Evolutionary conservation across 495 filamentous ascomycete genomes (phyloP).

Genomic region (Tuber brumale): DNA sequence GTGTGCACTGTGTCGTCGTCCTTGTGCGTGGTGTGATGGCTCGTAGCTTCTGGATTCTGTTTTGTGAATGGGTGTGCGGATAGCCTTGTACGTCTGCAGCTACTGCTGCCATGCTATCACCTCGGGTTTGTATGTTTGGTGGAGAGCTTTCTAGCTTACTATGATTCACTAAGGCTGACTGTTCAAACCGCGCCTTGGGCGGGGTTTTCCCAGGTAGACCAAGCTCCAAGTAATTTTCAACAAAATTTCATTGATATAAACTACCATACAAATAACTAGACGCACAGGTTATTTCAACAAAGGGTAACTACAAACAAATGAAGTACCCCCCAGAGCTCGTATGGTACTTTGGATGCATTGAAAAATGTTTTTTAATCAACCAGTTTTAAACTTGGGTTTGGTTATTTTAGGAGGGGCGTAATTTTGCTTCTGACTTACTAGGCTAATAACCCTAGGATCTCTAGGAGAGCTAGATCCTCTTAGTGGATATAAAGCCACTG

Average conservation of each 20-base stretch:
- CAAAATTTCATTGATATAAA: background rate
- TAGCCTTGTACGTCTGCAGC: background rate
- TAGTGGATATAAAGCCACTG: background rate
- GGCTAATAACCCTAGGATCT: background rate
- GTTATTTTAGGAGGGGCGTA: background rate
- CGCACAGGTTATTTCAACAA: background rate
- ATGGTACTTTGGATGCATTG: background rate
- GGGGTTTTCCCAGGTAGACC: background rate
- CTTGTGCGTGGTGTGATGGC: background rate
- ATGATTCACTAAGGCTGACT: background rate
- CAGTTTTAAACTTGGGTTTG: background rate
- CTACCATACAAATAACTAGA: conserved; percentile 3
- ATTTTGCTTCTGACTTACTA: background rate
- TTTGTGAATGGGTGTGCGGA: background rate
- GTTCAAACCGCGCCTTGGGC: background rate
- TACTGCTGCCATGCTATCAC: background rate
- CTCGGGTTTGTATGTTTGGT: background rate
- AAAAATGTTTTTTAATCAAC: background rate
- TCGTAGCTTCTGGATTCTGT: background rate
- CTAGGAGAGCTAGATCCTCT: background rate
- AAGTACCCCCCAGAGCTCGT: background rate
- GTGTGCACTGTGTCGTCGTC: background rate
- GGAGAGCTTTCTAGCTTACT: background rate
- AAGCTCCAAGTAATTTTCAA: background rate
- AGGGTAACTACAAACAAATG: background rate